Evolutionary conservation across 495 filamentous ascomycete genomes (phyloP).

Genomic region (Ascobolus immersus): DNA sequence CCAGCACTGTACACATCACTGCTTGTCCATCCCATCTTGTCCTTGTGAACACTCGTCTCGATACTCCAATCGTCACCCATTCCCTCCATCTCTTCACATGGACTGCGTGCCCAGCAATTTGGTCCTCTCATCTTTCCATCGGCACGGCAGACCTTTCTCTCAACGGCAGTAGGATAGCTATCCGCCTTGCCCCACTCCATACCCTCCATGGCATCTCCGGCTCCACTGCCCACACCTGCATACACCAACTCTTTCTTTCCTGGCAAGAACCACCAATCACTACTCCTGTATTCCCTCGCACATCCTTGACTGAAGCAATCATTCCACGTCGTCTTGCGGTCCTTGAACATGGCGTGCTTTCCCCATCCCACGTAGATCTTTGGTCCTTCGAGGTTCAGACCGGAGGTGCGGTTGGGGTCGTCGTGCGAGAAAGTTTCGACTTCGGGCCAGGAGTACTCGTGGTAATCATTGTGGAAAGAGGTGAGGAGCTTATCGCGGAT

Average conservation of each 20-base stretch:
- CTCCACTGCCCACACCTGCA: conserved; percentile 1
- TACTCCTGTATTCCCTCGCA: conserved; percentile 9
- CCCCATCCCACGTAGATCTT: conserved; percentile 15
- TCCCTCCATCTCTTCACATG: too few species aligned
- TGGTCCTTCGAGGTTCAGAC: conserved; percentile 8
- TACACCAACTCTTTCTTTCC: conserved; percentile 5
- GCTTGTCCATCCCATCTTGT: too few species aligned
- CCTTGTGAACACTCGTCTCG: too few species aligned
- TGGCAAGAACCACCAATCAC: conserved; percentile 11
- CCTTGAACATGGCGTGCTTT: conserved; percentile 12
- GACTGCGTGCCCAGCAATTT: too few species aligned
- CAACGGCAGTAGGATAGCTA: conserved; percentile 8
- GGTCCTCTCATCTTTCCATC: too few species aligned
- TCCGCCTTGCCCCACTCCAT: conserved; percentile 11
- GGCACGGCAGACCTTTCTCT: conserved; percentile 7
- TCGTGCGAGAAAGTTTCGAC: conserved; percentile 9
- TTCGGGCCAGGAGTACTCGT: conserved; percentile 4
- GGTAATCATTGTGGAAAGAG: conserved; percentile 9
- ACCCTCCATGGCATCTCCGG: conserved; percentile 4
- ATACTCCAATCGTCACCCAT: too few species aligned
- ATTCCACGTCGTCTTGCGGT: conserved; percentile 11
- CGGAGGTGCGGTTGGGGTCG: conserved; percentile 5
- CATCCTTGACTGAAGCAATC: conserved; percentile 10
- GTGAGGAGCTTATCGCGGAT: conserved; percentile 9
- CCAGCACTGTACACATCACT: too few species aligned